These are phyloP conservation scores for Dactylonectria estremocensis DNA, from an alignment of 2,329 filamentous ascomycete genomes.

Conservation along the genomic window DNA sequence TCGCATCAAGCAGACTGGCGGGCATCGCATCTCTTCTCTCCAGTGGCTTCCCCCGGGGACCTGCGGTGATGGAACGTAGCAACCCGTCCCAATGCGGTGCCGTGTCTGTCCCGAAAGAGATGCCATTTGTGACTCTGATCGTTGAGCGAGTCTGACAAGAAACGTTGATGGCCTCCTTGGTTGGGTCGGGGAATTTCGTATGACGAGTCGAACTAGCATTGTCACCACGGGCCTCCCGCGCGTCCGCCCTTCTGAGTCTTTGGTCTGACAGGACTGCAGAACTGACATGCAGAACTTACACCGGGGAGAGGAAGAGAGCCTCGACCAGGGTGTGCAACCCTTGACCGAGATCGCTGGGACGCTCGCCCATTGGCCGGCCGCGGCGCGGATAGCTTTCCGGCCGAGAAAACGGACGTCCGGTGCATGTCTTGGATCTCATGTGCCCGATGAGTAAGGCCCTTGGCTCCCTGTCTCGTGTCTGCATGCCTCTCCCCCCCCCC, in stretches of 20 bases:
- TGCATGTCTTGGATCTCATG: constrained; percentile 18
- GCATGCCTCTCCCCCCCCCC: neutral
- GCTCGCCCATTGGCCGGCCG: constrained; percentile 35
- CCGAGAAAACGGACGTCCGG: constrained; percentile 12
- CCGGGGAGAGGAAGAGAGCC: constrained; percentile 4
- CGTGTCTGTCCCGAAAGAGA: neutral
- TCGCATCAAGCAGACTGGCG: neutral
- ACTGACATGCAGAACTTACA: neutral
- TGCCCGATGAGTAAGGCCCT: constrained; percentile 24
- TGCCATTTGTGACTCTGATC: neutral
- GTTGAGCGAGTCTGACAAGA: neutral
- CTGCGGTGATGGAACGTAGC: constrained; percentile 14
- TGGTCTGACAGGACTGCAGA: constrained; percentile 7
- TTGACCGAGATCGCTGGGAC: constrained; percentile 47
- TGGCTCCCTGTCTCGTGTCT: constrained; percentile 7
- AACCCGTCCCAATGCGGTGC: constrained; percentile 1
- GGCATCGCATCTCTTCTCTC: neutral
- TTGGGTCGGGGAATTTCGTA: constrained; percentile 22
- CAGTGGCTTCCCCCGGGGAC: constrained; percentile 1
- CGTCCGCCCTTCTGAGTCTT: constrained; percentile 39
- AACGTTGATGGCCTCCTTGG: neutral
- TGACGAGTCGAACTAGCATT: neutral
- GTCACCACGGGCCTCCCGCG: constrained; percentile 41
- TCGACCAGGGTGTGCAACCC: constrained; percentile 35
- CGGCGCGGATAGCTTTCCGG: constrained; percentile 4